These are phyloP conservation scores for Ceriops decandra DNA, from an alignment of 345 rosid genomes.

Conservation along the genomic window DNA sequence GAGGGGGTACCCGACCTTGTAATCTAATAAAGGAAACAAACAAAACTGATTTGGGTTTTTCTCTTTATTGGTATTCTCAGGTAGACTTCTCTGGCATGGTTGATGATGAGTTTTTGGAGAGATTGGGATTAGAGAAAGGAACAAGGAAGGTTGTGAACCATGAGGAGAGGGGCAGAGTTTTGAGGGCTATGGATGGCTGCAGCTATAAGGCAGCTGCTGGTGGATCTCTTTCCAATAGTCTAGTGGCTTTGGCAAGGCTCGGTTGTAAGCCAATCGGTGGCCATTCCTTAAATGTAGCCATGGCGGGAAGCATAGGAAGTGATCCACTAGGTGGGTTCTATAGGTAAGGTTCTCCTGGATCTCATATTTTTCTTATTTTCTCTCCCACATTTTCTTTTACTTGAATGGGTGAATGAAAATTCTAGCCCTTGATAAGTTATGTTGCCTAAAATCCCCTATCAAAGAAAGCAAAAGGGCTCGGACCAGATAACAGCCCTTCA, in stretches of 20 bases:
- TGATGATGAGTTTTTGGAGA: conserved; percentile 69
- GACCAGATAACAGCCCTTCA: neutral
- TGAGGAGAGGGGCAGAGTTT: conserved; percentile 86
- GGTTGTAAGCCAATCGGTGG: conserved; percentile 54
- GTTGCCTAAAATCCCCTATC: neutral
- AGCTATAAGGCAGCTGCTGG: conserved; percentile 98
- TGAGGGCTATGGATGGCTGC: conserved; percentile 98
- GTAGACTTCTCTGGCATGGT: conserved; percentile 94
- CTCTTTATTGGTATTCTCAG: conserved; percentile 34
- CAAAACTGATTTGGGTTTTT: neutral
- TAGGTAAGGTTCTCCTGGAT: conserved; percentile 43
- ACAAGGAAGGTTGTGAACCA: conserved; percentile 87
- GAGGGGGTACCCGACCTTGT: neutral
- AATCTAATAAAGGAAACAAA: neutral
- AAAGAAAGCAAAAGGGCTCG: no score
- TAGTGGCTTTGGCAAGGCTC: conserved; percentile 87
- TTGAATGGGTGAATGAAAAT: neutral
- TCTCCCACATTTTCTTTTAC: conserved; percentile 6
- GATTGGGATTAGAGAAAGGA: conserved; percentile 74
- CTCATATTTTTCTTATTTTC: conserved; percentile 8
- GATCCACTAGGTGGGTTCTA: conserved; percentile 93
- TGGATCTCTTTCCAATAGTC: conserved; percentile 89
- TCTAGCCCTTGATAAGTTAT: neutral
- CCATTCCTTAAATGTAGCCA: conserved; percentile 68
- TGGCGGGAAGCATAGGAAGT: conserved; percentile 86